Evolutionary conservation across 2,329 filamentous ascomycete genomes (phyloP), one percentile per base, ranked within the genome.

Genomic region (Colletotrichum lini): DNA sequence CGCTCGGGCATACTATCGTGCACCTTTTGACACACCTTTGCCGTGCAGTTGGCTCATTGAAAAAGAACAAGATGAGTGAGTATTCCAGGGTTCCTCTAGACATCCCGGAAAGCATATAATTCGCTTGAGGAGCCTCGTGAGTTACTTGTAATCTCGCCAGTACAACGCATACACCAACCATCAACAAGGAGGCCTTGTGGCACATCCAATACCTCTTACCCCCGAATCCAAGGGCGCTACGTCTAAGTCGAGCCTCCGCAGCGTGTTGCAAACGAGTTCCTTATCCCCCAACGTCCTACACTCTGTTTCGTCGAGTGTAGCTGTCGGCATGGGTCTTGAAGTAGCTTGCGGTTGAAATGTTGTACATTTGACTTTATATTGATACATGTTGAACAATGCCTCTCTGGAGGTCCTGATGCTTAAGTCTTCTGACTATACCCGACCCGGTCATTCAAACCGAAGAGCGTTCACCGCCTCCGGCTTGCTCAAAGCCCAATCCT

Each of bases 321-420:
- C 6, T n/a, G 21, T 42, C 13, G 26, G 18, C 12, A 18, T 0
- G 7, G 18, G 13, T 4, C 49, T 16, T 16, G 35, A 16, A 30
- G 18, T 9, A 44, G 4, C n/a, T 3, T 40, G 23, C 18, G 16
- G 38, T 50, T 52, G 56, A 16, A 1, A 12, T 72, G 59, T 69
- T 69, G 30, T 72, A 72, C 65, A 69, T 64, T 42, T 64, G 52
- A 49, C 40, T 72, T 64, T 53, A 42, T 72, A 72, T 69, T 69
- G 69, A 63, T 72, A 72, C 69, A 72, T 49, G 50, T 64, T 49
- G 65, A 49, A 64, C 45, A 58, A 59, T 49, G 21, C 42, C 62
- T 65, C 54, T 23, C 40, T 16, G 21, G 30, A 66, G 47, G 47
- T 18, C 42, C 54, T 45, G 30, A 52, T 42, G 40, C 52, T 35